Evolutionary conservation across 768 basidiomycete genomes (phyloP).

Genomic region (Hydnomerulius pinastri): DNA sequence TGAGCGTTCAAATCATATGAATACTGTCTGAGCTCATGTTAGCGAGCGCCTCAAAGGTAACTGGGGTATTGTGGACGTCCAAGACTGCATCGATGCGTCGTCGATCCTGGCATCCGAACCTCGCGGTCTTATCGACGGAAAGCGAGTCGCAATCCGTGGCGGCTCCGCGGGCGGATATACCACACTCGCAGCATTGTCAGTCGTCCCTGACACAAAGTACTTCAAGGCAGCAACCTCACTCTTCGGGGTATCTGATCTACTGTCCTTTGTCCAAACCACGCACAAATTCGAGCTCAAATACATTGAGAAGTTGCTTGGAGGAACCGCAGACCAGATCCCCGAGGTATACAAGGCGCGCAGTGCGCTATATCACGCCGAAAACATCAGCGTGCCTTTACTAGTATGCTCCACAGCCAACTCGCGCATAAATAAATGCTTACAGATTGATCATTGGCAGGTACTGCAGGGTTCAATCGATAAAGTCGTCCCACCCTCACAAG

Average conservation of each 20-base stretch:
- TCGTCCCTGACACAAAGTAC: conserved; percentile 57
- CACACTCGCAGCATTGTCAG: conserved; percentile 47
- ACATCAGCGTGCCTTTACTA: conserved; percentile 59
- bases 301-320: conserved; percentile 59
- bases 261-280: conserved; percentile 53
- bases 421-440: neutral
- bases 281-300: conserved; percentile 71
- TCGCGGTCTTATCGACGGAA: conserved; percentile 53
- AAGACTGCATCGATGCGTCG: conserved; percentile 52
- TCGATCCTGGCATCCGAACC: conserved; percentile 30
- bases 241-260: conserved; percentile 67
- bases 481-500: conserved; percentile 67
- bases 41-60: conserved; percentile 53
- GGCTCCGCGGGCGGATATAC: conserved; percentile 75
- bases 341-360: conserved; percentile 58
- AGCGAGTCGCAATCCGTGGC: conserved; percentile 70
- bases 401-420: conserved; percentile 46
- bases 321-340: conserved; percentile 47
- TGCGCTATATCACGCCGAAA: conserved; percentile 57
- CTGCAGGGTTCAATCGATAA: conserved; percentile 60
- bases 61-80: conserved; percentile 75
- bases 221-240: conserved; percentile 50
- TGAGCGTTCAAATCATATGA: no score
- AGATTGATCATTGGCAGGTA: conserved; percentile 41
- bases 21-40: no score